Conservation (phyloP, 768 basidiomycete genomes). For the Podaxis sp. region DNA sequence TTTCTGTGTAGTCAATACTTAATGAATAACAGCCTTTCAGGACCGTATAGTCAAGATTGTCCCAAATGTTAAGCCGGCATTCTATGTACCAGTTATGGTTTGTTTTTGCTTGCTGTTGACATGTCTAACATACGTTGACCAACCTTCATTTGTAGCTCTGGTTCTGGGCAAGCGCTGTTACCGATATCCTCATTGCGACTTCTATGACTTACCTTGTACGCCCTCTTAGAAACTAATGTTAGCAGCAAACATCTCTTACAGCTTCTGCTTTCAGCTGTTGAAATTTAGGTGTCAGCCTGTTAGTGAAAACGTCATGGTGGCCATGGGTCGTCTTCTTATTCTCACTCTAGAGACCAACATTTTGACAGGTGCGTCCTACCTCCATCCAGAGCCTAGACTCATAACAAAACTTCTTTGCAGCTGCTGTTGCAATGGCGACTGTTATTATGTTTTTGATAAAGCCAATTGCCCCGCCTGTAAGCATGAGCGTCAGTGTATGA, state of each 20-base stretch:
- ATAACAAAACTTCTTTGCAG: not conserved
- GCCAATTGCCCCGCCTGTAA: constrained; percentile 3
- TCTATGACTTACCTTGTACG: constrained; percentile 5
- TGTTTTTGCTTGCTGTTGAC: not conserved
- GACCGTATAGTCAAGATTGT: not conserved
- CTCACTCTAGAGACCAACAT: constrained; percentile 1
- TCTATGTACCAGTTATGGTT: not conserved
- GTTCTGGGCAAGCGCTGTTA: not conserved
- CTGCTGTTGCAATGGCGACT: not conserved
- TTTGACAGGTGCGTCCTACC: not conserved
- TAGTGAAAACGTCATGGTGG: not conserved
- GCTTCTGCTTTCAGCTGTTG: not conserved
- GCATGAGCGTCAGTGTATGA: not conserved
- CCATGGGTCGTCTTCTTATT: not conserved
- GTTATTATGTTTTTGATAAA: not conserved
- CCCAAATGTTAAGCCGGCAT: not conserved
- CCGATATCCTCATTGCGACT: not conserved
- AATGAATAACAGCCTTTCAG: not conserved
- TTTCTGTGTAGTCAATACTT: not conserved
- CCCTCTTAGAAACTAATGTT: not conserved
- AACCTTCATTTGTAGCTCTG: not conserved
- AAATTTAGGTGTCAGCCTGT: not conserved
- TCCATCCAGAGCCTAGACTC: not conserved
- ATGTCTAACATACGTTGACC: not conserved
- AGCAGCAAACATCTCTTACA: not conserved